Percentiles rank a stretch among this genome's conserved stretches.
Evolutionary conservation across 1,284 basidiomycete species (phyloP).

Genomic region (Trichosporon sp.): DNA sequence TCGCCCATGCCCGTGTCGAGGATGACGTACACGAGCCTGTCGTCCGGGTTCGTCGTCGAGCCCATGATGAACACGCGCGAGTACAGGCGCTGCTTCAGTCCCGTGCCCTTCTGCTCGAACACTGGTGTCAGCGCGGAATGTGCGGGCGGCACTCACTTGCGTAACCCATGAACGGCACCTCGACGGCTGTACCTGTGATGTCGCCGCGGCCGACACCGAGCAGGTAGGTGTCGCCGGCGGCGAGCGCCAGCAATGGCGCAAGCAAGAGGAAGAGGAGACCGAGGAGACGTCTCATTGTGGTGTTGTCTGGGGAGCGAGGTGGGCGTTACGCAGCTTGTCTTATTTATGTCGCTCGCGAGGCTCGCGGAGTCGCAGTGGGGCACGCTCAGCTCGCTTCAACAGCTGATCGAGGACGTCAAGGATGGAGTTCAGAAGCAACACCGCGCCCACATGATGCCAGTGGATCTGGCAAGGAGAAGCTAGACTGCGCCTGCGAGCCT

Average conservation of each 20-base stretch:
- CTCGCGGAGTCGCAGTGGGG: not conserved
- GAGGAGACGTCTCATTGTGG: not conserved
- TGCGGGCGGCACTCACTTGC: not conserved
- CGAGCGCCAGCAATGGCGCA: slow-evolving; percentile 11
- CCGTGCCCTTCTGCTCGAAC: slow-evolving; percentile 26
- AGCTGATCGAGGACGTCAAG: not conserved
- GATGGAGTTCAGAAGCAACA: slow-evolving; percentile 11
- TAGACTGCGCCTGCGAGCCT: no score
- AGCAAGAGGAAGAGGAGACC: not conserved
- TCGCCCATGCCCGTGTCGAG: slow-evolving; percentile 25
- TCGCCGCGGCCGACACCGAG: slow-evolving; percentile 30
- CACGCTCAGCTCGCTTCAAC: not conserved
- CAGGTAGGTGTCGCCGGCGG: slow-evolving; percentile 29
- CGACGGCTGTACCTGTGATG: slow-evolving; percentile 29
- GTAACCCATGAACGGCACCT: slow-evolving; percentile 29
- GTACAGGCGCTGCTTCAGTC: slow-evolving; percentile 27
- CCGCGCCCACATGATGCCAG: not conserved
- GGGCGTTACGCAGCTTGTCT: not conserved
- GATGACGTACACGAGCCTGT: slow-evolving; percentile 28
- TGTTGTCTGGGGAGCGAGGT: not conserved
- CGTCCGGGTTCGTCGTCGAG: not conserved
- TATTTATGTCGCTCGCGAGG: not conserved
- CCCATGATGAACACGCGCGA: slow-evolving; percentile 29
- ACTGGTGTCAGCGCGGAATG: not conserved
- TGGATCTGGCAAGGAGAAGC: not conserved